Conservation (phyloP, 1,139 yeast genomes). For the Geotrichum cucujoidarum region DNA sequence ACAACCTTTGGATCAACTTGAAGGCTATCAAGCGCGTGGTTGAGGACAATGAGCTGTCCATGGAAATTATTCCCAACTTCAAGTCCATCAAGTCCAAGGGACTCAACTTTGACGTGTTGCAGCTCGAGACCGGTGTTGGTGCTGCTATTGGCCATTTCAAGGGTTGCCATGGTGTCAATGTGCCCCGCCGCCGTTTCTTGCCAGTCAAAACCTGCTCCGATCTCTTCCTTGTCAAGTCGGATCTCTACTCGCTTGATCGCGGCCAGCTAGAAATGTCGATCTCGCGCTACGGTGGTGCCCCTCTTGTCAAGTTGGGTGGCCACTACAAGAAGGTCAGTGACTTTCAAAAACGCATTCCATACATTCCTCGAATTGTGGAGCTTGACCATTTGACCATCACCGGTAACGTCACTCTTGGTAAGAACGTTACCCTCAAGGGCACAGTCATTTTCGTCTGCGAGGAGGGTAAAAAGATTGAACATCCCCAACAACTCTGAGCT, state of each 20-base stretch:
- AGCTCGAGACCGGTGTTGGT: constrained; percentile 97
- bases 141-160: constrained; percentile 96
- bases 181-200: constrained; percentile 94
- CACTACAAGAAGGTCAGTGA: constrained; percentile 93
- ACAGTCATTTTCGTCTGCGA: constrained; percentile 96
- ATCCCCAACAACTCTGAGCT: constrained; percentile 93
- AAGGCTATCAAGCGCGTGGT: constrained; percentile 90
- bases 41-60: constrained; percentile 73
- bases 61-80: constrained; percentile 93
- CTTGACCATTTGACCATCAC: constrained; percentile 96
- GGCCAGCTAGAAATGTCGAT: constrained; percentile 86
- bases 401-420: constrained; percentile 90
- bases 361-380: constrained; percentile 93
- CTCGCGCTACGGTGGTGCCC: constrained; percentile 81
- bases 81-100: constrained; percentile 77
- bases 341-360: constrained; percentile 85
- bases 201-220: constrained; percentile 98
- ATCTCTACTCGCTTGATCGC: constrained; percentile 82
- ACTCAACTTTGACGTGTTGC: constrained; percentile 77
- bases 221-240: constrained; percentile 90
- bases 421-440: constrained; percentile 86
- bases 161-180: constrained; percentile 96
- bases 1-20: constrained; percentile 94
- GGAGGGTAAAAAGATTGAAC: constrained; percentile 93
- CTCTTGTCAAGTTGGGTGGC: constrained; percentile 91